Base-by-base conservation (phyloP, 192 early-diverging fungal genomes). In the Backusella morwellensis region DNA sequence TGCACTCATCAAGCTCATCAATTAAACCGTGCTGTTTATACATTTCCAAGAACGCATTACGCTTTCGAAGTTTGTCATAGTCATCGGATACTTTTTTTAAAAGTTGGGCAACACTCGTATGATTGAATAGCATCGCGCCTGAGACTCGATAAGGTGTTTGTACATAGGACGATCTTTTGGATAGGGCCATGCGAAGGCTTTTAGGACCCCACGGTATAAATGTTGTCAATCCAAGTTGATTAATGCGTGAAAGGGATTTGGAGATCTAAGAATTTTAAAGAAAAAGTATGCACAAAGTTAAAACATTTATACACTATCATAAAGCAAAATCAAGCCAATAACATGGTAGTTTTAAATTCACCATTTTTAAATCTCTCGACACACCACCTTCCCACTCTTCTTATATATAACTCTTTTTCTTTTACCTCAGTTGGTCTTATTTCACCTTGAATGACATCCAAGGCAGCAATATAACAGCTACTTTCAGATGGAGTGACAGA, bases 131-230 rank as follows among this genome's bases (percentile, higher is more conserved):
- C 98, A 99, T 99, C 54, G 98, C 86, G 1, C 98, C 98, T 66
- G 93, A 95, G 36, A 99, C 97, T 3, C 95, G 90, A 80, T 99
- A 96, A 52, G 93, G 88, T 11, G 96, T 94, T 72, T 92, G 93
- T 11, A 95, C 86, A 82, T 98, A 99, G 4, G 96, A 97, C 40
- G 93, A 95, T 79, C 95, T 96, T 66, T 91, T 91, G 4, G 96
- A 95, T 66, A 99, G 79, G 6, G 98, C 96, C 1, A 99, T 96
- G 80, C 98, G 97, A 78, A 99, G 98, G 79, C 93, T 95, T 15
- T 96, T 96, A 4, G 98, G 98, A 17, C 97, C 98, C 98, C 98
- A 99, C 23, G 98, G 98, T 72, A 99, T 98, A 79, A 99, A 99
- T 75, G 95, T 92, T 11, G 96, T 96, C 54, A 98, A 81, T 21